phyloP scores from a whole-genome alignment of 208 protist genomes.

The Leishmania tarentolae region DNA sequence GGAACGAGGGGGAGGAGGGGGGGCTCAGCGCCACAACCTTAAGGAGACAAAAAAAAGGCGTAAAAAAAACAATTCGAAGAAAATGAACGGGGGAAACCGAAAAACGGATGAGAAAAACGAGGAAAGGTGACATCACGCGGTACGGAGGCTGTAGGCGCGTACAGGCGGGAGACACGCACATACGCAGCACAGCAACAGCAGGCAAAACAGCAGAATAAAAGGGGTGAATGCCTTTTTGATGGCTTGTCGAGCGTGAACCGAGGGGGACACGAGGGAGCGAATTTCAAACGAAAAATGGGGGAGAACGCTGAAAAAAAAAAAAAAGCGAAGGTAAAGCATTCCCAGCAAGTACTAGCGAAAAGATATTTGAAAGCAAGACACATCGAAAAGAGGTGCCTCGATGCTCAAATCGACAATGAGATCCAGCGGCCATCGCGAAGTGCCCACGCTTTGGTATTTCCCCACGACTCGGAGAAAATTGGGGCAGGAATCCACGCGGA shows the following conservation, averaged over 20 bases:
- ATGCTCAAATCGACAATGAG: constrained; percentile 13
- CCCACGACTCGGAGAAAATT: background rate
- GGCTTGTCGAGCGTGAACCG: background rate
- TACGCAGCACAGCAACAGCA: background rate
- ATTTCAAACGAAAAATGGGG: background rate
- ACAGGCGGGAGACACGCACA: background rate
- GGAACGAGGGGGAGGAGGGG: background rate
- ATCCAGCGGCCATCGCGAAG: constrained; percentile 26
- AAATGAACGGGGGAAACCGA: background rate
- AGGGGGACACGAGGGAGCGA: background rate
- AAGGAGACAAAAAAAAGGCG: background rate
- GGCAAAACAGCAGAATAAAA: background rate
- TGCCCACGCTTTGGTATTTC: constrained; percentile 23
- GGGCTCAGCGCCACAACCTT: background rate
- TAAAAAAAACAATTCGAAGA: too few species aligned
- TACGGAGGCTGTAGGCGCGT: background rate
- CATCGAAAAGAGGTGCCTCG: background rate
- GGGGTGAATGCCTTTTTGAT: background rate
- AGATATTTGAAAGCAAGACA: background rate
- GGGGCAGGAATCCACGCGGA: background rate
- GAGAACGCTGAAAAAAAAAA: background rate
- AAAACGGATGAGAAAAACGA: background rate
- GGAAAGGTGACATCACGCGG: background rate
- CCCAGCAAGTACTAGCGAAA: background rate
- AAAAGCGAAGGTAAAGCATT: background rate